Percentiles rank a stretch among this genome's conserved stretches.
These are phyloP conservation scores for Arthonia radiata DNA, from an alignment of 495 filamentous ascomycete genomes.

Conservation along the genomic window DNA sequence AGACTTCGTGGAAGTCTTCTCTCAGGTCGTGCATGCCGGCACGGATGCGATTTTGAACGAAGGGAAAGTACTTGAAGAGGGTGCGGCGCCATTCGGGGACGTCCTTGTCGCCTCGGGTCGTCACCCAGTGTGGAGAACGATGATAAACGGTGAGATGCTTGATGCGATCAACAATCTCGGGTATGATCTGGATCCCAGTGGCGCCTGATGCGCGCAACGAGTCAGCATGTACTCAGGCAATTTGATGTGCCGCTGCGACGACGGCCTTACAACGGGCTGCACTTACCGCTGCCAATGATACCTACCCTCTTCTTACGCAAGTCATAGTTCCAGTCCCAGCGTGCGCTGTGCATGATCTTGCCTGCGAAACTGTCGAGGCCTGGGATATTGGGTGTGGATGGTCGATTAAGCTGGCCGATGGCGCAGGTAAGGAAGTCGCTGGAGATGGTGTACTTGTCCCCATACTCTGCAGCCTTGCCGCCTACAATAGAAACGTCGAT, in stretches of 20 bases:
- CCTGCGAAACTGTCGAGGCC: neutral
- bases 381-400: conserved; percentile 7
- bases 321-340: too few species aligned
- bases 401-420: conserved; percentile 37
- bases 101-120: conserved; percentile 20
- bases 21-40: too few species aligned
- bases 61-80: too few species aligned
- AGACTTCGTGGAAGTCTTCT: too few species aligned
- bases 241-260: too few species aligned
- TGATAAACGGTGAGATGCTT: conserved; percentile 38
- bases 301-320: too few species aligned
- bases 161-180: conserved; percentile 30
- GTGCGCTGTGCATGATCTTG: too few species aligned
- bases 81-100: conserved; percentile 7
- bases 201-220: conserved; percentile 23
- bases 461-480: conserved; percentile 22
- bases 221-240: too few species aligned
- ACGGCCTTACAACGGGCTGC: too few species aligned
- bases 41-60: too few species aligned
- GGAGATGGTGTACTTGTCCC: conserved; percentile 17
- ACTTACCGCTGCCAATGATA: too few species aligned
- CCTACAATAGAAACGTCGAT: conserved; percentile 16
- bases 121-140: conserved; percentile 42
- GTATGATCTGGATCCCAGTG: conserved; percentile 46
- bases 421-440: conserved; percentile 38